Base-by-base conservation (phyloP, 164 flowering plant genomes). In the Liriodendron chinense region DNA sequence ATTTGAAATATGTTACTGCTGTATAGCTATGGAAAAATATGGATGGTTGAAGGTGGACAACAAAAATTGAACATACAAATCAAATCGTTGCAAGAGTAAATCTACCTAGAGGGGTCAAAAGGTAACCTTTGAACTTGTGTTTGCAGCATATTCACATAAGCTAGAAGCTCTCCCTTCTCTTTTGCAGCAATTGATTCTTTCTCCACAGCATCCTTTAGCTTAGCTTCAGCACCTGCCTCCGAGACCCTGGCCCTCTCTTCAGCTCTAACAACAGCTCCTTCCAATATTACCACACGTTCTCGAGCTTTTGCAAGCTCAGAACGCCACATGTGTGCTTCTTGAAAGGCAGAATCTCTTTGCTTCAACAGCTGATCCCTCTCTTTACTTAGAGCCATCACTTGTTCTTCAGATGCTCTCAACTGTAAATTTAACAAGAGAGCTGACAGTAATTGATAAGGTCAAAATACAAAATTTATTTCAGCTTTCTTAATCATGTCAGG, bases 271-370 rank as follows among this genome's bases (percentile, higher is more conserved):
- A 89, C 92, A 76, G 92, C 94, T 78, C 85, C 99, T 84, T 96
- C 98, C 77, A 96, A 78, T 80, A 90, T 94, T 63, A 96, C 90
- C 74, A 61, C 91, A 72, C 86, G 94, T 34, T 94, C 99, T 81
- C 96, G 89, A 79, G 99, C 98, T 87, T 96, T 96, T 74, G 85
- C 98, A 79, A 96, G 95, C 87, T 96, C 99, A 78, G 93, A 84
- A 65, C 99, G 97, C 99, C 98, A 96, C 72, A 94, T 69, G 71
- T 91, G 94, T 75, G 96, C 94, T 80, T 94, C 98, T 76, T 87
- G 91, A 79, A 82, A 13, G 57, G 96, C 92, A 48, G 96, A 86
- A 71, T 96, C 97, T 83, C 93, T 88, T 83, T 94, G 94, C 83
- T 87, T 90, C 21, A 86, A 78, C 70, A 94, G 74, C 74, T 88